Percentiles rank a stretch among this genome's conserved stretches.
phyloP scores from a whole-genome alignment of 2,329 filamentous ascomycete genomes.

The Diplocarpon mali region DNA sequence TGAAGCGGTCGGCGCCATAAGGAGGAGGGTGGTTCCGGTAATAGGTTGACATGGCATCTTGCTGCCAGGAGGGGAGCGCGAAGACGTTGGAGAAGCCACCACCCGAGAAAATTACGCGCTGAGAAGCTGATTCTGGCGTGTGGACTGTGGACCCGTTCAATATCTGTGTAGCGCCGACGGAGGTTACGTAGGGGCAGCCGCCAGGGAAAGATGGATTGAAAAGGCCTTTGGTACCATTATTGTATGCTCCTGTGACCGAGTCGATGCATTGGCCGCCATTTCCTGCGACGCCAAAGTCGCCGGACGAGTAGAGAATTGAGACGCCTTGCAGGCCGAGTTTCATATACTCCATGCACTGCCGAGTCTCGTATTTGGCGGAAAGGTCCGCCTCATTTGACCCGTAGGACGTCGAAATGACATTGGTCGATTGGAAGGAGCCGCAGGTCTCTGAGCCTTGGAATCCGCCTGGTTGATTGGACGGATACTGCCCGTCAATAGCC shows the following conservation, averaged over 20 bases:
- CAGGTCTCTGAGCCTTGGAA: conserved; percentile 35
- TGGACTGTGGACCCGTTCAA: conserved; percentile 27
- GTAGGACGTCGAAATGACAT: conserved; percentile 46
- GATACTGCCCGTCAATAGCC: conserved; percentile 29
- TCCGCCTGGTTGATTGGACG: conserved; percentile 21
- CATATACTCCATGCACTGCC: conserved; percentile 46
- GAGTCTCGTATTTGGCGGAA: conserved; percentile 35
- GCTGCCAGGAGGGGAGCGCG: conserved; percentile 34
- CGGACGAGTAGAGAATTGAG: conserved; percentile 38
- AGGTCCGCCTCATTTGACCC: conserved; percentile 41
- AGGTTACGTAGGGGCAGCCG: conserved; percentile 38
- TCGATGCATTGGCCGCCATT: conserved; percentile 31
- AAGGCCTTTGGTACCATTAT: conserved; percentile 25
- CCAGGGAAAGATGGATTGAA: conserved; percentile 39
- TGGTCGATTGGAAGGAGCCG: conserved; percentile 34
- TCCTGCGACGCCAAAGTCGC: conserved; percentile 38
- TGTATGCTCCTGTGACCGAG: conserved; percentile 25
- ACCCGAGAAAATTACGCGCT: conserved; percentile 58
- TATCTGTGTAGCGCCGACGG: conserved; percentile 40
- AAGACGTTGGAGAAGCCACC: conserved; percentile 55
- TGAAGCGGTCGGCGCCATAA: conserved; percentile 33
- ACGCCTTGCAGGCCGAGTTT: conserved; percentile 44
- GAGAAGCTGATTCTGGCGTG: conserved; percentile 34
- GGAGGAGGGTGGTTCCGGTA: conserved; percentile 27
- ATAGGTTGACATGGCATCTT: conserved; percentile 33